Conservation (phyloP, 331 rosid genomes). For the Saraca asoca region DNA sequence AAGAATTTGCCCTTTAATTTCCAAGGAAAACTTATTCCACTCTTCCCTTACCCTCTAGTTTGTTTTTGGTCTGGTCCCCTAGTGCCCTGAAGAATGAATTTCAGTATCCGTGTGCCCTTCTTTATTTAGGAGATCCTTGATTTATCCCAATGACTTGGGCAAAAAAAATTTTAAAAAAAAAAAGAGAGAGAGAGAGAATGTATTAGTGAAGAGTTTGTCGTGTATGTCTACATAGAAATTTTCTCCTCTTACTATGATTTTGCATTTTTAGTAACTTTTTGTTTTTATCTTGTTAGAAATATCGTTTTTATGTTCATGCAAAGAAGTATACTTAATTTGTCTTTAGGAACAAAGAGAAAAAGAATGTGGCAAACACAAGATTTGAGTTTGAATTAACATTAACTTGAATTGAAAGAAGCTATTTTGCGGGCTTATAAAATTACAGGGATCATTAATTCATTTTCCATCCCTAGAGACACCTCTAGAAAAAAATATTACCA, state of each 20-base stretch:
- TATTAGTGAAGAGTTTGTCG: conserved; percentile 25
- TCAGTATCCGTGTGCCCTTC: conserved; percentile 29
- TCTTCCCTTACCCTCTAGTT: conserved; percentile 26
- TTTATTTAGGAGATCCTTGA: conserved; percentile 30
- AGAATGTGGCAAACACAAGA: too few species aligned
- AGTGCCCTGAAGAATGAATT: neutral
- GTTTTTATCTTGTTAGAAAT: neutral
- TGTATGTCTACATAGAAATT: conserved; percentile 19
- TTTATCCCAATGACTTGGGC: conserved; percentile 35
- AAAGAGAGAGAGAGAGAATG: conserved; percentile 1
- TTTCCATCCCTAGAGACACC: conserved; percentile 34
- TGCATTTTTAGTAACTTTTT: neutral
- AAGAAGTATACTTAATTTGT: too few species aligned
- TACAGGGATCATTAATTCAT: conserved; percentile 12
- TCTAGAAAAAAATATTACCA: conserved; percentile 30
- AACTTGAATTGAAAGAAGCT: too few species aligned
- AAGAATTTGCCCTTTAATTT: conserved; percentile 37
- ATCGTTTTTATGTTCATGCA: neutral
- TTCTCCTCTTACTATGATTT: neutral
- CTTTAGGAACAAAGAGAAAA: too few species aligned
- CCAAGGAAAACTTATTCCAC: conserved; percentile 30
- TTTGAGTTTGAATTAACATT: too few species aligned
- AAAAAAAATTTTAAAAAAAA: neutral
- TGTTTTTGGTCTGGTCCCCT: conserved; percentile 20
- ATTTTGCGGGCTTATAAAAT: neutral